Evolutionary conservation across 78 protist genomes (phyloP).

Genomic region (Bodo saltans): DNA sequence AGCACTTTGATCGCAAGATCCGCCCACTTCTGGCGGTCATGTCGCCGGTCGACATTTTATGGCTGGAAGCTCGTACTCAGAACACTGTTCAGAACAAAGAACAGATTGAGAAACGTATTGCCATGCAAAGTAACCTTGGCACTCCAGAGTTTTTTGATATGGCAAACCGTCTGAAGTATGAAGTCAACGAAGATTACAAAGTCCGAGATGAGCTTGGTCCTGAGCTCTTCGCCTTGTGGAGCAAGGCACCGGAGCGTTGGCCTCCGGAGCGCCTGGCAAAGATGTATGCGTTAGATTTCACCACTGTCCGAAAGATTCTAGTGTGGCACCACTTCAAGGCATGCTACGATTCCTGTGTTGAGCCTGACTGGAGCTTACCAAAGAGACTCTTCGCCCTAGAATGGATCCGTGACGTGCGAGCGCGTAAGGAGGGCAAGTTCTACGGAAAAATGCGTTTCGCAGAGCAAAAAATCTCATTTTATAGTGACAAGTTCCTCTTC

Average conservation of each 20-base stretch:
- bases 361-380: constrained; percentile 6
- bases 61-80: background rate
- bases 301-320: background rate
- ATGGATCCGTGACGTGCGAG: background rate
- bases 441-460: too few species aligned
- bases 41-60: background rate
- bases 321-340: background rate
- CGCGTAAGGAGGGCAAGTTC: background rate
- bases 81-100: background rate
- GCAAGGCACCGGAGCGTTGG: constrained; percentile 16
- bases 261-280: constrained; percentile 20
- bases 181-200: background rate
- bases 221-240: constrained; percentile 5
- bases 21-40: background rate
- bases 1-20: background rate
- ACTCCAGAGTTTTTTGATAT: background rate
- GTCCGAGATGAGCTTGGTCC: constrained; percentile 13
- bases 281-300: constrained; percentile 14
- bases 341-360: constrained; percentile 2
- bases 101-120: background rate
- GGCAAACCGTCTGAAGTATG: background rate
- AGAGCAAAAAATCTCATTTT: background rate
- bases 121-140: background rate
- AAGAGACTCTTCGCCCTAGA: constrained; percentile 12
- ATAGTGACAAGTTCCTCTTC: constrained; percentile 1